These are phyloP conservation scores for Abelmoschus esculentus DNA, from an alignment of 345 rosid species.

Conservation along the genomic window DNA sequence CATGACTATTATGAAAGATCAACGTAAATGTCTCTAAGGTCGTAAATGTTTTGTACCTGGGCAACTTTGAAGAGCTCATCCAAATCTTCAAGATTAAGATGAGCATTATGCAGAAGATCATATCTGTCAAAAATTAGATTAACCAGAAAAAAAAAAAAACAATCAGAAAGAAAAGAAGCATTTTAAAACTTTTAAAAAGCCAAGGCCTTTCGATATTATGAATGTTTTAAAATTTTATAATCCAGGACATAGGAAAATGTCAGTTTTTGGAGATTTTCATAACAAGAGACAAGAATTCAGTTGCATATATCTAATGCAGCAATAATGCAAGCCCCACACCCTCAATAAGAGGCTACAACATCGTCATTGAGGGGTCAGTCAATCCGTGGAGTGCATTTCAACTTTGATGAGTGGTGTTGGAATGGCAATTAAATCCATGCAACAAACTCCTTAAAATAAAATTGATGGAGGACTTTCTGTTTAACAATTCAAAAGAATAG, in stretches of 20 bases:
- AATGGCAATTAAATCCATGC: not conserved
- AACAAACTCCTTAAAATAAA: not conserved
- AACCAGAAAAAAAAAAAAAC: not conserved
- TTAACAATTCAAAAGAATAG: not conserved
- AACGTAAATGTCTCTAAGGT: not conserved
- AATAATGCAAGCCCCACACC: not conserved
- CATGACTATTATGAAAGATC: not conserved
- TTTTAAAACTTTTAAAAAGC: not conserved
- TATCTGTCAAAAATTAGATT: constrained; percentile 41
- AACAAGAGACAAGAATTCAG: no score
- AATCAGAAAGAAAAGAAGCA: constrained; percentile 6
- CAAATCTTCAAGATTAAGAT: constrained; percentile 80
- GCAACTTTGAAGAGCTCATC: constrained; percentile 88
- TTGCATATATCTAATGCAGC: not conserved
- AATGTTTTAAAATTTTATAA: not conserved
- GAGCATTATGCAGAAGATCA: constrained; percentile 94
- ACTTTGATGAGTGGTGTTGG: not conserved
- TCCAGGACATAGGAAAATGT: not conserved
- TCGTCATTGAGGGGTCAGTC: not conserved
- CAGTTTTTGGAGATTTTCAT: not conserved
- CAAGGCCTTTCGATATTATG: not conserved
- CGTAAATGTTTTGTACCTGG: constrained; percentile 47
- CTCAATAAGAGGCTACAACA: not conserved
- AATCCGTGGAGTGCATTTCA: not conserved
- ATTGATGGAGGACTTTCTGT: not conserved